phyloP scores from a whole-genome alignment of 2,329 filamentous ascomycete genomes.

The Daldinia eschscholtzii region DNA sequence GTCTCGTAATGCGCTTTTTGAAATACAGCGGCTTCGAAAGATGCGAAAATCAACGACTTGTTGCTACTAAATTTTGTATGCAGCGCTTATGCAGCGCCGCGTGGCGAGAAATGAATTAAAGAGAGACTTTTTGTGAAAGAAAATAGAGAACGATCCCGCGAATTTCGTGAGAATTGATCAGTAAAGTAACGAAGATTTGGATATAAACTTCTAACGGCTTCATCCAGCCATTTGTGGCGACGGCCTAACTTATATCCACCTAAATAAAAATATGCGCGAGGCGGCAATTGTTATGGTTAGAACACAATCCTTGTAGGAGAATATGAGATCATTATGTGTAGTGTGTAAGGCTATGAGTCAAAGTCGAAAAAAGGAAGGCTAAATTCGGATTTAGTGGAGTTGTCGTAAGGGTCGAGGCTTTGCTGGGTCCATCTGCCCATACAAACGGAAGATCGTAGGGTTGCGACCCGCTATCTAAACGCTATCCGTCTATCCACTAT shows the following conservation, averaged over 20 bases:
- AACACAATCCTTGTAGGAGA: constrained; percentile 1
- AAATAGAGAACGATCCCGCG: constrained; percentile 5
- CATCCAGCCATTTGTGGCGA: constrained; percentile 4
- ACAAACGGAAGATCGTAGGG: constrained; percentile 19
- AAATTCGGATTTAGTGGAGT: constrained; percentile 20
- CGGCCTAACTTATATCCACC: not conserved
- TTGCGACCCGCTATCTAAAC: constrained; percentile 6
- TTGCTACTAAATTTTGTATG: constrained; percentile 12
- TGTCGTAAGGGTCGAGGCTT: constrained; percentile 8
- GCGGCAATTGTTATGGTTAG: not conserved
- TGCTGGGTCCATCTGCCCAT: constrained; percentile 4
- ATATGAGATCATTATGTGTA: constrained; percentile 11
- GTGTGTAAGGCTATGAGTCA: constrained; percentile 38
- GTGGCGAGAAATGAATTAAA: constrained; percentile 9
- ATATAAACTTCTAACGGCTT: not conserved
- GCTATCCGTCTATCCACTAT: constrained; percentile 19
- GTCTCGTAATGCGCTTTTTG: constrained; percentile 57
- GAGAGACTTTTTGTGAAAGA: constrained; percentile 6
- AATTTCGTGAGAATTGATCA: not conserved
- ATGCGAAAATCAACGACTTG: constrained; percentile 30
- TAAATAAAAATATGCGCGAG: not conserved
- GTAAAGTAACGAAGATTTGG: not conserved
- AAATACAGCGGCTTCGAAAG: constrained; percentile 62
- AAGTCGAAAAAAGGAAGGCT: constrained; percentile 9
- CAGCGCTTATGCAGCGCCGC: not conserved